phyloP scores from a whole-genome alignment of 345 rosid genomes.

The Melastoma malabathricum region DNA sequence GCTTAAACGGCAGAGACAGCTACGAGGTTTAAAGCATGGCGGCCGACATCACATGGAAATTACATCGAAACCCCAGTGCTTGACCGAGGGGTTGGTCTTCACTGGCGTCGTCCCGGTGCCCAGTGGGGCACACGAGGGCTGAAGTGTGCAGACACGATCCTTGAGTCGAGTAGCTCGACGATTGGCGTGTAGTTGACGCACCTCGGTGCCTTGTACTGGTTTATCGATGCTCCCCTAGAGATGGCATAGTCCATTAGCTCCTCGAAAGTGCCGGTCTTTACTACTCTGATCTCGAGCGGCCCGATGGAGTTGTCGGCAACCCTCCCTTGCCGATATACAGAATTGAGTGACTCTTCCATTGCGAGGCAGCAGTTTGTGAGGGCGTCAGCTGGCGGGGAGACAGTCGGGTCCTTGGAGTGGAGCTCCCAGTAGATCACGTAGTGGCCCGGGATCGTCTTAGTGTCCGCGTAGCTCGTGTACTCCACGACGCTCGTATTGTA shows the following conservation, averaged over 20 bases:
- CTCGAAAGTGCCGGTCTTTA: slow-evolving; percentile 27
- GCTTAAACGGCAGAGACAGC: too few relatives aligned
- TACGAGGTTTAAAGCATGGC: too few relatives aligned
- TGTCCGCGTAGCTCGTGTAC: slow-evolving; percentile 30
- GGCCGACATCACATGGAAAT: too few relatives aligned
- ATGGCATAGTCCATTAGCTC: slow-evolving; percentile 36
- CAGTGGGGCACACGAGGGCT: slow-evolving; percentile 23
- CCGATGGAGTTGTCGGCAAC: slow-evolving; percentile 27
- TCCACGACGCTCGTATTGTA: slow-evolving; percentile 23
- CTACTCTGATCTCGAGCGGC: slow-evolving; percentile 28
- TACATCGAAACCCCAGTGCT: too few relatives aligned
- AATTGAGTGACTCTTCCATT: slow-evolving; percentile 26
- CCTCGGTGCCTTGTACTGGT: slow-evolving; percentile 32
- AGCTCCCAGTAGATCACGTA: slow-evolving; percentile 35
- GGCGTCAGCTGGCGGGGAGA: slow-evolving; percentile 14
- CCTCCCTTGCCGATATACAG: slow-evolving; percentile 31
- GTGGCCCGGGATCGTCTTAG: slow-evolving; percentile 28
- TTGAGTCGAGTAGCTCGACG: slow-evolving; percentile 28
- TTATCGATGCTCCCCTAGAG: slow-evolving; percentile 31
- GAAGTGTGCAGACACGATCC: slow-evolving; percentile 19
- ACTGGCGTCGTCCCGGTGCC: slow-evolving; percentile 18
- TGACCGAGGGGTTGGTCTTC: too few relatives aligned
- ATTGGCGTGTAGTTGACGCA: slow-evolving; percentile 30
- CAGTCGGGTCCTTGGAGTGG: slow-evolving; percentile 13
- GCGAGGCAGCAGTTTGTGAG: slow-evolving; percentile 18